Conservation (phyloP, 805 yeast species). For the Saitoella complicata region DNA sequence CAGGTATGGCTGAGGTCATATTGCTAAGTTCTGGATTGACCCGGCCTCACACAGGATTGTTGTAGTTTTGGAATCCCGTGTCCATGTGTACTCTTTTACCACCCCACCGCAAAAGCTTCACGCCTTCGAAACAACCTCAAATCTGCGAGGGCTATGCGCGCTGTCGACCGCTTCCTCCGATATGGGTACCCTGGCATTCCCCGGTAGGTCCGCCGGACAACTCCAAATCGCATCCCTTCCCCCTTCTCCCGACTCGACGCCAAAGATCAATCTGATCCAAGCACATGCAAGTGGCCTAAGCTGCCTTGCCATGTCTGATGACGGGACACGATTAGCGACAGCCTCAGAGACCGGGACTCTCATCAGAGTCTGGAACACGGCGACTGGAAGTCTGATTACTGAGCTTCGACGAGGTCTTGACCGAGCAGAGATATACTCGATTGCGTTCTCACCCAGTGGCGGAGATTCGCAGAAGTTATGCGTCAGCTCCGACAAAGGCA, state of each 20-base stretch:
- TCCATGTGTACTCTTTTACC: slow-evolving; percentile 63
- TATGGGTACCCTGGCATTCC: slow-evolving; percentile 49
- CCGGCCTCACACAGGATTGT: slow-evolving; percentile 37
- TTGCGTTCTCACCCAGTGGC: slow-evolving; percentile 53
- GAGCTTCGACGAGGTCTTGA: slow-evolving; percentile 88
- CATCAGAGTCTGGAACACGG: slow-evolving; percentile 54
- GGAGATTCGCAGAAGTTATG: slow-evolving; percentile 54
- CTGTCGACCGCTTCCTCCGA: slow-evolving; percentile 16
- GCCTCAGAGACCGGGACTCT: slow-evolving; percentile 76
- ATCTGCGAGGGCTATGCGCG: slow-evolving; percentile 49
- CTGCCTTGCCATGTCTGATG: slow-evolving; percentile 43
- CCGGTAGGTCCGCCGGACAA: slow-evolving; percentile 62
- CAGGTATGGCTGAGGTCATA: no score
- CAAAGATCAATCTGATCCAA: slow-evolving; percentile 45
- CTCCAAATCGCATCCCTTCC: slow-evolving; percentile 64
- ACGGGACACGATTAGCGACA: slow-evolving; percentile 58
- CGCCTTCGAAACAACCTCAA: slow-evolving; percentile 47
- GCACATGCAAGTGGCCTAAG: slow-evolving; percentile 60
- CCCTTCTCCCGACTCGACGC: slow-evolving; percentile 31
- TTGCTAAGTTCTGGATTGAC: no score
- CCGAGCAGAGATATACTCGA: slow-evolving; percentile 61
- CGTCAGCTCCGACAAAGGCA: slow-evolving; percentile 73
- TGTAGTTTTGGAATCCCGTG: slow-evolving; percentile 49
- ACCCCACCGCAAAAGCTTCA: slow-evolving; percentile 58
- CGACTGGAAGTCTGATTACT: slow-evolving; percentile 49